Evolutionary conservation across 2,329 filamentous ascomycete genomes (phyloP).

Genomic region (Penicillium polonicum): DNA sequence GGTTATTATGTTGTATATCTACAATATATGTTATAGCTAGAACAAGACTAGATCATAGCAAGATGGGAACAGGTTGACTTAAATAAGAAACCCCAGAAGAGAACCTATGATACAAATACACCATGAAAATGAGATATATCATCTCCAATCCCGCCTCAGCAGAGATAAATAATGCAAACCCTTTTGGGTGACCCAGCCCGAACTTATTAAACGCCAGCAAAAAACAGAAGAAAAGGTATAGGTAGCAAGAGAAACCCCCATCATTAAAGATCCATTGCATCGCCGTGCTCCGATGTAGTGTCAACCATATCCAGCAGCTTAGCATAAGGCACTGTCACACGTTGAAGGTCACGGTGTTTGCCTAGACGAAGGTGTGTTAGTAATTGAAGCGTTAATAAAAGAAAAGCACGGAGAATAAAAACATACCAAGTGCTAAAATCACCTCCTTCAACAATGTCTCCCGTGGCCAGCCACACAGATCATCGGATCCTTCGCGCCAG

Average conservation of each 20-base stretch:
- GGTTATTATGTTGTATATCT: background rate
- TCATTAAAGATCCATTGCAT: conserved; percentile 39
- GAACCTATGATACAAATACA: conserved; percentile 17
- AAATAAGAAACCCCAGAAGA: background rate
- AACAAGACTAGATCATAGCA: background rate
- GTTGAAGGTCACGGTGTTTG: conserved; percentile 92
- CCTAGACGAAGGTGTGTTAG: conserved; percentile 53
- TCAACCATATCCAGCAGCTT: conserved; percentile 65
- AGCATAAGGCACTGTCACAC: conserved; percentile 92
- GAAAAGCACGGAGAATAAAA: background rate
- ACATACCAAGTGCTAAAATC: conserved; percentile 83
- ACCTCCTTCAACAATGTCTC: conserved; percentile 86
- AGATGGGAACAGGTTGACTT: background rate
- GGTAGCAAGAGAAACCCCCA: conserved; percentile 1
- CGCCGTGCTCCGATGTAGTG: conserved; percentile 31
- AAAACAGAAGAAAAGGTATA: conserved; percentile 3
- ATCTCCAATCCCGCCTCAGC: conserved; percentile 7
- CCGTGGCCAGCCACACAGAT: conserved; percentile 87
- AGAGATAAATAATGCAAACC: conserved; percentile 13
- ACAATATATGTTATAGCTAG: no score
- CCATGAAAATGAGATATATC: conserved; percentile 3
- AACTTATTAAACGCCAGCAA: conserved; percentile 23
- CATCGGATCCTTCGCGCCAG: conserved; percentile 55
- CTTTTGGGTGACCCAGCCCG: conserved; percentile 8
- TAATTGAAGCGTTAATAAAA: conserved; percentile 2